Evolutionary conservation across 2,329 filamentous ascomycete species (phyloP), one percentile per base, ranked within the genome.

Genomic region (Xylaria sp.): DNA sequence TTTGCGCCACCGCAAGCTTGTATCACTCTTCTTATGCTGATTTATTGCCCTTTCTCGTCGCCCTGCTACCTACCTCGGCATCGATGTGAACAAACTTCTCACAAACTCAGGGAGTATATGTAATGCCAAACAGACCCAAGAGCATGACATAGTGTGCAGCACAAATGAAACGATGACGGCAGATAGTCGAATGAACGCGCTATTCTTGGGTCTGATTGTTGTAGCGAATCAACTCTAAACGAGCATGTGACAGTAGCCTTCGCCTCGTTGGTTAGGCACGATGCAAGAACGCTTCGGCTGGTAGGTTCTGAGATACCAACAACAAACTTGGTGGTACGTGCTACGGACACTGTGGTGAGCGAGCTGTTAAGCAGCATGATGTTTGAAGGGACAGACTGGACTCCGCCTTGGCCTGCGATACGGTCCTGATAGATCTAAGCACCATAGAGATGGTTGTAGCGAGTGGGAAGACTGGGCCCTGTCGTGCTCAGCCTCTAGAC

Each of bases 141-240:
- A 48, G 34, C 12, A 37, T 48, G 55, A 65, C 41, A 41, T 65
- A 60, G 48, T 48, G 12, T 32, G 55, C 25, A 68, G 55, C 20
- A 60, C 10, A 39, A 18, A 52, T 37, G 58, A 44, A 37, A 46
- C 50, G 20, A 32, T 51, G n/a, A 32, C 59, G 41, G 44, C 32
- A 18, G 2, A 44, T 13, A 44, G 20, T 57, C 54, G 59, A 62
- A 50, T 25, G 20, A 25, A 25, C n/a, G 44, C 50, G 23, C 50
- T 34, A 46, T 12, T 58, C n/a, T 50, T 28, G 25, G 32, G 18
- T 10, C n/a, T 18, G 39, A 41, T 2, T 52, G 28, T 28, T 60
- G 8, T 28, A 34, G 20, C 10, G 13, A 54, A 20, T 50, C 32
- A 48, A 34, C 28, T 50, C 9, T 12, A 20, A 9, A 25, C 39